A percentile compares a stretch with the other conserved stretches of the same genome.
These are phyloP conservation scores for Xylaria sp. DNA, from an alignment of 2,329 filamentous ascomycete genomes.

Conservation along the genomic window DNA sequence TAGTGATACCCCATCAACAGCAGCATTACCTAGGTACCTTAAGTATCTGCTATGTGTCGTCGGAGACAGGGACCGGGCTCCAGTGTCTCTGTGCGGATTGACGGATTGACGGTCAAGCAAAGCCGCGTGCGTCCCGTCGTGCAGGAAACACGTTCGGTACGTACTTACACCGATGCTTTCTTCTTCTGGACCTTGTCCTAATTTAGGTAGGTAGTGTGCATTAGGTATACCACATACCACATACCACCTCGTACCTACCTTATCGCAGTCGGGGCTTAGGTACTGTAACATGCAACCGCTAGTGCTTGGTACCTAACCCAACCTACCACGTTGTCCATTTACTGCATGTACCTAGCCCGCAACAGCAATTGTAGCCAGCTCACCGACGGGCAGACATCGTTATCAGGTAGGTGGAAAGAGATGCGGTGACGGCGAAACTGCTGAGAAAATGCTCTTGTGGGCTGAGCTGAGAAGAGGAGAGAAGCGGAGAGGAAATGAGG, in stretches of 20 bases:
- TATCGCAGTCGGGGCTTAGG: conserved; percentile 31
- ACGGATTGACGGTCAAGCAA: conserved; percentile 39
- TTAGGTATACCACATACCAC: conserved; percentile 27
- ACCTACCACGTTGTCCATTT: conserved; percentile 37
- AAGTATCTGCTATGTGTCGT: conserved; percentile 32
- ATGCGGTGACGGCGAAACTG: conserved; percentile 27
- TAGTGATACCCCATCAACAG: not conserved
- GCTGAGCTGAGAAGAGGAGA: conserved; percentile 5
- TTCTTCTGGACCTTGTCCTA: conserved; percentile 33
- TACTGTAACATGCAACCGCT: conserved; percentile 38
- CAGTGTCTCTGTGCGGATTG: conserved; percentile 32
- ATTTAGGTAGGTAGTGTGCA: conserved; percentile 28
- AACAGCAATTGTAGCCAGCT: conserved; percentile 36
- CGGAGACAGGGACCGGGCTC: conserved; percentile 37
- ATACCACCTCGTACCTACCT: conserved; percentile 21
- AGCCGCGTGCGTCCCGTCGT: conserved; percentile 38
- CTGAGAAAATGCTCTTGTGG: not conserved
- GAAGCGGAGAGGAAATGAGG: not conserved
- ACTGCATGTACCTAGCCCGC: conserved; percentile 31
- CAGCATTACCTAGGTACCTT: not conserved
- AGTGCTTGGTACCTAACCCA: conserved; percentile 39
- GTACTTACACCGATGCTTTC: conserved; percentile 34
- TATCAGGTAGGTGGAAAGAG: not conserved
- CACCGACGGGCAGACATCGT: conserved; percentile 29
- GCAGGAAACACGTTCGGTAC: conserved; percentile 37